Evolutionary conservation across 495 filamentous ascomycete genomes (phyloP), one percentile per base, ranked within the genome.

Genomic region (Annulohypoxylon nitens): DNA sequence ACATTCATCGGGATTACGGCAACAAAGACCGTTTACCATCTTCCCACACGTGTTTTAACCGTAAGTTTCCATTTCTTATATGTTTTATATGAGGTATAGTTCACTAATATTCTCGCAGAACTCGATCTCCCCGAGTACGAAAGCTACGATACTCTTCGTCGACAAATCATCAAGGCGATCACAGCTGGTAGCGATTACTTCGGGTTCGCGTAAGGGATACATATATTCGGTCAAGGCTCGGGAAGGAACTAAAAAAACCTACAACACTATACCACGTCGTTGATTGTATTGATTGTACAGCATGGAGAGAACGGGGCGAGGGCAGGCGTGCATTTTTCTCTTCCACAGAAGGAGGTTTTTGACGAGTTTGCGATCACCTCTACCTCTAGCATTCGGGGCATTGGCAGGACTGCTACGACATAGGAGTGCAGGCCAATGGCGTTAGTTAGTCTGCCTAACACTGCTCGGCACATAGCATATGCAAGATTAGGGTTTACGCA

Each of bases 81-180:
- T 37, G 26, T 20, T 39, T 2, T 14, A 57, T 3, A 12, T 57
- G 11, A 36, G 66, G 23, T 60, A 34, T 41, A 18, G 12, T 81
- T 86, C 81, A 85, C 73, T 70, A 73, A 75, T 69, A 70, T 60
- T 33, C 3, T 53, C 0, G 10, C 81, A 98, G 95, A 99, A 85
- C 93, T 99, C 79, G 96, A 99, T 86, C 90, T 99, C 71, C 96
- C 96, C 68, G 96, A 99, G 81, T 99, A 98, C 78, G 97, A 98
- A 73, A 97, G 89, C 78, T 99, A 99, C 79, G 96, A 99, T 70
- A 86, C 87, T 76, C 88, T 99, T 50, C 88, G 97, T 34, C 88
- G 93, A 75, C 93, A 95, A 73, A 83, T 98, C 58, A 91, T 97
- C 80, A 97, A 93, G 39, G 96, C 97, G 67, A 95, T 98, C 82